These are phyloP conservation scores for Pyrrhoderma noxium DNA, from an alignment of 1,284 basidiomycete species.

Conservation along the genomic window DNA sequence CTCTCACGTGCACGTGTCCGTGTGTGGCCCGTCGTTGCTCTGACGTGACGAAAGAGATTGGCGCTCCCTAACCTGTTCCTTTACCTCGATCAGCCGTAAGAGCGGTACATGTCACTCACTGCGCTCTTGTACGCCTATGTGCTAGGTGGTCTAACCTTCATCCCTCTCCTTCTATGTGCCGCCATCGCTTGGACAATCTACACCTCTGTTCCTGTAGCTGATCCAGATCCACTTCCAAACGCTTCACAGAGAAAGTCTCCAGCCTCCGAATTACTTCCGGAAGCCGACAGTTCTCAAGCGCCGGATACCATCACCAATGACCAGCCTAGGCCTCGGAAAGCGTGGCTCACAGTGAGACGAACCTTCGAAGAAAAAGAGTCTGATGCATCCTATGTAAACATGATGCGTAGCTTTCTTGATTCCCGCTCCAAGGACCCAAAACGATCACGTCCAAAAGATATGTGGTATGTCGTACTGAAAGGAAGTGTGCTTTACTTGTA, in stretches of 20 bases:
- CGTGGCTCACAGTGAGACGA: constrained; percentile 80
- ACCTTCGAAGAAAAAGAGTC: constrained; percentile 62
- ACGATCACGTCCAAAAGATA: constrained; percentile 74
- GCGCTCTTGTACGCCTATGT: constrained; percentile 75
- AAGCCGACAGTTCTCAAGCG: too few species aligned
- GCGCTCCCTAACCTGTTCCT: too few species aligned
- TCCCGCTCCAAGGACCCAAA: constrained; percentile 73
- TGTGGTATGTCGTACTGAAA: constrained; percentile 85
- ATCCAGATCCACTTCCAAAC: constrained; percentile 35
- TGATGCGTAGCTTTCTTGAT: constrained; percentile 68
- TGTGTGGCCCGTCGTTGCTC: too few species aligned
- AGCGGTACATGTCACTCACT: constrained; percentile 46
- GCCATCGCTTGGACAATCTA: constrained; percentile 59
- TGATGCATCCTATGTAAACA: constrained; percentile 61
- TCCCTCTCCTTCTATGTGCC: constrained; percentile 61
- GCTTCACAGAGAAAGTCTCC: constrained; percentile 34
- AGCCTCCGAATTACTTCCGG: constrained; percentile 19
- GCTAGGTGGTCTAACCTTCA: constrained; percentile 80
- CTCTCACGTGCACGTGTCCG: too few species aligned
- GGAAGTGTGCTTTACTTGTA: constrained; percentile 85
- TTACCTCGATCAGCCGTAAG: not conserved
- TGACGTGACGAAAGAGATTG: too few species aligned
- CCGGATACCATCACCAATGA: constrained; percentile 34
- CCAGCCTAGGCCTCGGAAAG: constrained; percentile 59
- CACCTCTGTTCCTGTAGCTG: constrained; percentile 70